A percentile compares a stretch with the other conserved stretches of the same genome.
These are phyloP conservation scores for Cytospora mali DNA, from an alignment of 2,329 filamentous ascomycete species.

Conservation along the genomic window DNA sequence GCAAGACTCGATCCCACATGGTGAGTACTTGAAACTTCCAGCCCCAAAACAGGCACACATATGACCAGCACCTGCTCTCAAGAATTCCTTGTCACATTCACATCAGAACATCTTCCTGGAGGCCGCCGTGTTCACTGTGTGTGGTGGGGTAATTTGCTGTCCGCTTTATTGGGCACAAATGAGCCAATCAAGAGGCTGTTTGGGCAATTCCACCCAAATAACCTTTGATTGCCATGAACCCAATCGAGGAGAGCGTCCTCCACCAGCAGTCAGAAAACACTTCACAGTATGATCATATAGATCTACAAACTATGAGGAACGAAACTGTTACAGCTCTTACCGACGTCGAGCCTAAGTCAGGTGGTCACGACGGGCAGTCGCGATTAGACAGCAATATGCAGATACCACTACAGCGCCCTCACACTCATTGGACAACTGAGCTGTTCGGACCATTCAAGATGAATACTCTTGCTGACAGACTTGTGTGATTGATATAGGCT, in stretches of 20 bases:
- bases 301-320: not conserved
- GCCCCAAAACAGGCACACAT: not conserved
- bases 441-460: not conserved
- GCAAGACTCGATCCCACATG: slow-evolving; percentile 85
- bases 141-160: not conserved
- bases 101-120: not conserved
- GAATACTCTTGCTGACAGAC: slow-evolving; percentile 12
- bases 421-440: not conserved
- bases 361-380: not conserved
- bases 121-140: not conserved
- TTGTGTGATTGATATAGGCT: slow-evolving; percentile 65
- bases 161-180: not conserved
- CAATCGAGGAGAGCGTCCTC: not conserved
- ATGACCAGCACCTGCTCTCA: not conserved
- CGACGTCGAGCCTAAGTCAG: no score
- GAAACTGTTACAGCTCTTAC: not conserved
- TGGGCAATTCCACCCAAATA: not conserved
- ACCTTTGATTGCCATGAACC: not conserved
- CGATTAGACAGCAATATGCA: not conserved
- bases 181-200: not conserved
- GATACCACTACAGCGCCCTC: not conserved
- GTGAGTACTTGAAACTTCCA: slow-evolving; percentile 55
- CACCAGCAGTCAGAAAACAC: not conserved
- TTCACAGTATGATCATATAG: not conserved
- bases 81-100: not conserved